phyloP scores from a whole-genome alignment of 208 protist species.

The Acanthamoeba lenticulata region DNA sequence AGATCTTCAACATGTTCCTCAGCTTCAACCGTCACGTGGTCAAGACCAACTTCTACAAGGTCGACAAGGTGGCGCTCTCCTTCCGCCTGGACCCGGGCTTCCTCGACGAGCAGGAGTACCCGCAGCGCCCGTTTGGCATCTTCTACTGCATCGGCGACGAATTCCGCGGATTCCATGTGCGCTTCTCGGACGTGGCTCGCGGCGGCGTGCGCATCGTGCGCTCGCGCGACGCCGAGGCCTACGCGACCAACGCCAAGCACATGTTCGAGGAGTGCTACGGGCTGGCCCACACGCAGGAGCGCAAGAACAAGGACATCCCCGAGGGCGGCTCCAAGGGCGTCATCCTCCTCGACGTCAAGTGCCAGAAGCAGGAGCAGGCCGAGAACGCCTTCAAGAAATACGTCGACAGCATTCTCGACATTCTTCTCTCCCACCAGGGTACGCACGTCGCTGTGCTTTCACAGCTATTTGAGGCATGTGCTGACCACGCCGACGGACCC shows the following conservation, averaged over 20 bases:
- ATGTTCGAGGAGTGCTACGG: constrained; percentile 98
- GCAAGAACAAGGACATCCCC: constrained; percentile 98
- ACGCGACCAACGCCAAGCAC: constrained; percentile 91
- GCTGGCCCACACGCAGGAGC: constrained; percentile 94
- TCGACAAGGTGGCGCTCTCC: constrained; percentile 91
- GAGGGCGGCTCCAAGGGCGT: constrained; percentile 95
- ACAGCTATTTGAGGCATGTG: not conserved
- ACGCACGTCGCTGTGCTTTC: not conserved
- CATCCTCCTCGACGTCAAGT: constrained; percentile 23
- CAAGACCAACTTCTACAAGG: constrained; percentile 96
- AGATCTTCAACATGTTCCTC: constrained; percentile 91
- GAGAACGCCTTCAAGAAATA: constrained; percentile 94
- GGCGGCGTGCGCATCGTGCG: constrained; percentile 95
- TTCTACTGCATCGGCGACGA: constrained; percentile 93
- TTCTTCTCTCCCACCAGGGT: constrained; percentile 68
- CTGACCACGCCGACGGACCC: too few relatives aligned
- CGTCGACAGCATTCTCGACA: constrained; percentile 93
- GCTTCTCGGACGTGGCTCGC: constrained; percentile 51
- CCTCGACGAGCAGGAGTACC: constrained; percentile 86
- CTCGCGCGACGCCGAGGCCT: constrained; percentile 89
- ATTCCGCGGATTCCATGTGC: constrained; percentile 96
- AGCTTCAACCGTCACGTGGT: constrained; percentile 93
- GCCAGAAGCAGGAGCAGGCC: constrained; percentile 79
- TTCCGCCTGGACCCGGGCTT: constrained; percentile 92
- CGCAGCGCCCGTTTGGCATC: constrained; percentile 90